Evolutionary conservation across 148 eudicot genomes (phyloP).

Genomic region (Salicornia ramosissima): DNA sequence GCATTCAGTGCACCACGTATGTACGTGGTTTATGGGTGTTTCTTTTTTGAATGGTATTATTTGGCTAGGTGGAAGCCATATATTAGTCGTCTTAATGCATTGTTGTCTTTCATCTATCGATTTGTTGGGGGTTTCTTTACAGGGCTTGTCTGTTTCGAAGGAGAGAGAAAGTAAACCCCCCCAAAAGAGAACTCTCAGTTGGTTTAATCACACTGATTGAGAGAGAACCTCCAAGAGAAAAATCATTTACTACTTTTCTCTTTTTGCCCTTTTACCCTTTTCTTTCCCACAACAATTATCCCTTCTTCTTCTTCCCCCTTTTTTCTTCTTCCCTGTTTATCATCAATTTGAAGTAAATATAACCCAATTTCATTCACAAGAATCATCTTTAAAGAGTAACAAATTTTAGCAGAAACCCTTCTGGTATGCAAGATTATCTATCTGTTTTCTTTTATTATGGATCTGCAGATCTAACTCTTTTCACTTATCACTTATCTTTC

Average conservation of each 20-base stretch:
- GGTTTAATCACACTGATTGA: slow-evolving; percentile 32
- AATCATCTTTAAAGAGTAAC: background rate
- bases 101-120: slow-evolving; percentile 40
- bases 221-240: background rate
- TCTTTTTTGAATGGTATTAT: no score
- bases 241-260: background rate
- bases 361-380: background rate
- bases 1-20: no score
- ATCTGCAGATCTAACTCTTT: slow-evolving; percentile 45
- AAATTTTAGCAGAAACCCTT: background rate
- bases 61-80: slow-evolving; percentile 31
- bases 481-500: slow-evolving; percentile 4
- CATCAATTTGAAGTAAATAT: background rate
- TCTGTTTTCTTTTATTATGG: slow-evolving; percentile 26
- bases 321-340: background rate
- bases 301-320: background rate
- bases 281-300: background rate
- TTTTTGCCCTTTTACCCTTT: slow-evolving; percentile 14
- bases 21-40: no score
- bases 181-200: slow-evolving; percentile 7
- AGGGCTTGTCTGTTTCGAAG: slow-evolving; percentile 32
- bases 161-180: slow-evolving; percentile 14
- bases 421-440: slow-evolving; percentile 23
- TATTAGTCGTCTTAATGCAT: slow-evolving; percentile 18
- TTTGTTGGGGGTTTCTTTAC: slow-evolving; percentile 18